Evolutionary conservation across 768 basidiomycete genomes (phyloP).

Genomic region (Lactarius indigo): DNA sequence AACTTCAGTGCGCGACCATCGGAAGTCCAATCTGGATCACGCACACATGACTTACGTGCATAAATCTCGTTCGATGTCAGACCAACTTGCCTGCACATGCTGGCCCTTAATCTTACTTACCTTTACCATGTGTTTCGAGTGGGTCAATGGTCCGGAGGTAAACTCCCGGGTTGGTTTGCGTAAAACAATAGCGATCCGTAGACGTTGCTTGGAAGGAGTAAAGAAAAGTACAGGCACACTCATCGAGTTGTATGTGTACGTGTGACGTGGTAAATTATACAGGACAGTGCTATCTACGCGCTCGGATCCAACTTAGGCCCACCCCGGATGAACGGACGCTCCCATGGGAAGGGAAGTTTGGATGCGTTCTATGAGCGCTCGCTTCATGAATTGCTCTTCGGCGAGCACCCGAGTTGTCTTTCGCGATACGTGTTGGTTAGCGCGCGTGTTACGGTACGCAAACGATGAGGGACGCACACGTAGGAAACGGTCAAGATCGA

Average conservation of each 20-base stretch:
- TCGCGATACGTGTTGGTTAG: conserved; percentile 9
- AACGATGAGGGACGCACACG: conserved; percentile 54
- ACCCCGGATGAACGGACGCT: conserved; percentile 21
- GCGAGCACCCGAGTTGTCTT: conserved; percentile 84
- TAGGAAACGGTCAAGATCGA: conserved; percentile 93
- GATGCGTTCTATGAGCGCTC: conserved; percentile 92
- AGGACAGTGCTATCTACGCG: conserved; percentile 12
- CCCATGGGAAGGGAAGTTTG: conserved; percentile 54
- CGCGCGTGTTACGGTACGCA: background rate
- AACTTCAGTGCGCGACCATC: background rate
- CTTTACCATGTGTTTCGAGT: conserved; percentile 1
- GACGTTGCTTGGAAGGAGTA: background rate
- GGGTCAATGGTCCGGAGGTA: background rate
- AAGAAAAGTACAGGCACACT: conserved; percentile 9
- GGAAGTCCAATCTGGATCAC: conserved; percentile 1
- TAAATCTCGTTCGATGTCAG: background rate
- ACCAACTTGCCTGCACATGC: background rate
- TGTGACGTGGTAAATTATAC: background rate
- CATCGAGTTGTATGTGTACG: background rate
- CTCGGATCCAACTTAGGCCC: conserved; percentile 14
- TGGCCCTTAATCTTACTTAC: conserved; percentile 4
- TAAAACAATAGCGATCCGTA: background rate
- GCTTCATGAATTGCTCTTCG: conserved; percentile 96
- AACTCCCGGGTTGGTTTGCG: background rate
- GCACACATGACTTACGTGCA: background rate